phyloP scores from a whole-genome alignment of 768 basidiomycete species.

The Pholiota microspora region DNA sequence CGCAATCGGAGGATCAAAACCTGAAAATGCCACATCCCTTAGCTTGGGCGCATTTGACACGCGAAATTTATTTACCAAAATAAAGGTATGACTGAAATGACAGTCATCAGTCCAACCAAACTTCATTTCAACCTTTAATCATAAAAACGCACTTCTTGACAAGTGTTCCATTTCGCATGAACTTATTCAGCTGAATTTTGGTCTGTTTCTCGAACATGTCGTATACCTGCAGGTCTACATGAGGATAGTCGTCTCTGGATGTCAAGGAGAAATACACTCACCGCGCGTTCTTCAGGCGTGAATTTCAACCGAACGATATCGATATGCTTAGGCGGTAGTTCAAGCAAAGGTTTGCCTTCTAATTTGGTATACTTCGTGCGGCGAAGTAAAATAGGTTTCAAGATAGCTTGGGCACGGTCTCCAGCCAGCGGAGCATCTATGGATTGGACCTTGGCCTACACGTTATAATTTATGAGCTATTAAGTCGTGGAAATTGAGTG shows the following conservation, averaged over 20 bases:
- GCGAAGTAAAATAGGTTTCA: slow-evolving; percentile 66
- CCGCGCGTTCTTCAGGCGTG: slow-evolving; percentile 62
- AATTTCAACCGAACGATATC: slow-evolving; percentile 62
- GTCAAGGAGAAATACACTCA: slow-evolving; percentile 18
- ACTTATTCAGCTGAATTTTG: slow-evolving; percentile 56
- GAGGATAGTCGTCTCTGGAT: neutral
- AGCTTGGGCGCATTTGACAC: neutral
- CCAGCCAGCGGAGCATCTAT: slow-evolving; percentile 63
- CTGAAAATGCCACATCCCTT: slow-evolving; percentile 22
- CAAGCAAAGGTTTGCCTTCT: slow-evolving; percentile 68
- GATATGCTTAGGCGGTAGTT: slow-evolving; percentile 60
- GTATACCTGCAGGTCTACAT: slow-evolving; percentile 42
- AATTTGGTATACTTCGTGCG: slow-evolving; percentile 65
- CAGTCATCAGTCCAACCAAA: neutral
- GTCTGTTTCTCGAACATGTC: slow-evolving; percentile 54
- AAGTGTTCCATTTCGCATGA: slow-evolving; percentile 61
- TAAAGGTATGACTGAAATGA: slow-evolving; percentile 39
- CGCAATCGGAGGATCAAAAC: slow-evolving; percentile 76
- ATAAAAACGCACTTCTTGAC: slow-evolving; percentile 59
- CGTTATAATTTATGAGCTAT: neutral
- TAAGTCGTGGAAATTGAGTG: neutral
- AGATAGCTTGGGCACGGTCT: slow-evolving; percentile 62
- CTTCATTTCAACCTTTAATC: neutral
- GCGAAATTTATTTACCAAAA: slow-evolving; percentile 33
- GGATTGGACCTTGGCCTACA: slow-evolving; percentile 50